Conservation (phyloP, 2,329 filamentous ascomycete genomes). For the Epichloe coenophiala region DNA sequence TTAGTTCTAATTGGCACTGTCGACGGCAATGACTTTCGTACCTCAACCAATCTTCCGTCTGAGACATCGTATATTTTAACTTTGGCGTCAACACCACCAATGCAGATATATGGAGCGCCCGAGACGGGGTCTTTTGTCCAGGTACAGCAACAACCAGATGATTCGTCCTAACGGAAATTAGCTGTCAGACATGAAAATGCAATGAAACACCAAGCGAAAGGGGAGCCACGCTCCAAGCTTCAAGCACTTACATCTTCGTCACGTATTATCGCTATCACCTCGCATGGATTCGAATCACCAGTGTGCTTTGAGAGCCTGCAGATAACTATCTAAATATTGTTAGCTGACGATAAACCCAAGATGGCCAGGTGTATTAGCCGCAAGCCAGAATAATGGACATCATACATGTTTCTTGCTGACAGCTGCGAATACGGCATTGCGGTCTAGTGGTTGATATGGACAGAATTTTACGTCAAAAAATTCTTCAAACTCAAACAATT, state of each 20-base stretch:
- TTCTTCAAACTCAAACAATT: constrained; percentile 23
- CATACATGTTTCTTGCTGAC: constrained; percentile 53
- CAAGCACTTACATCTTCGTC: constrained; percentile 42
- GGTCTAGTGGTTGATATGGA: constrained; percentile 50
- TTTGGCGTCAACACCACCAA: constrained; percentile 52
- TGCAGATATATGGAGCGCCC: constrained; percentile 51
- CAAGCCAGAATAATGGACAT: background rate
- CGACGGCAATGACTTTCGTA: constrained; percentile 5
- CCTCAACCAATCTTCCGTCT: constrained; percentile 36
- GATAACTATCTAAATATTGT: constrained; percentile 39
- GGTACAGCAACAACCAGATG: constrained; percentile 53
- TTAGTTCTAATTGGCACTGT: background rate
- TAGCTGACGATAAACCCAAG: background rate
- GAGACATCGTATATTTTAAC: constrained; percentile 61
- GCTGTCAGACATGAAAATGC: background rate
- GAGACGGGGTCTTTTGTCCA: constrained; percentile 57
- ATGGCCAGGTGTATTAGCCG: background rate
- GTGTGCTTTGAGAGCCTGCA: constrained; percentile 39
- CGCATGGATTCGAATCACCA: constrained; percentile 39
- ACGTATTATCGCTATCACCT: constrained; percentile 49
- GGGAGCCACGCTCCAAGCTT: background rate
- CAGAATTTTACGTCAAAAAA: constrained; percentile 68
- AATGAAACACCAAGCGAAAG: background rate
- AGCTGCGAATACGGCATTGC: constrained; percentile 59
- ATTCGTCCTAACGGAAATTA: constrained; percentile 27